Base-by-base conservation (phyloP, 1,284 basidiomycete species). In the Veloporphyrellus conicus region DNA sequence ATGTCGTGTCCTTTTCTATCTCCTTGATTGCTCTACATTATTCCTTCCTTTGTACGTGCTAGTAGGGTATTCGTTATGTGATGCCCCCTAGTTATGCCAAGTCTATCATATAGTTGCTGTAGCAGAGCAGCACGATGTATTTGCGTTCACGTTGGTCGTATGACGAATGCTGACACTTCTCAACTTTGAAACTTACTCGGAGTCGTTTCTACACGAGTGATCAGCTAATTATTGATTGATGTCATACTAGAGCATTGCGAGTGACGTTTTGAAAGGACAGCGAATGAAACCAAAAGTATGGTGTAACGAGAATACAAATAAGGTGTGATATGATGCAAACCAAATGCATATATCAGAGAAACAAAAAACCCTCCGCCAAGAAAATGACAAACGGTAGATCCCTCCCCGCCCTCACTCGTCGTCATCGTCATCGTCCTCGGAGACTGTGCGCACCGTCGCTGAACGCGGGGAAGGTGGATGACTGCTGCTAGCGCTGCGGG, bases 261-360 rank as follows among this genome's bases (percentile, higher is more conserved):
- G 23, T 4, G 23, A 8, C 4, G 8, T 25, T 25, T 25, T 25
- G 28, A 7, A 6, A 10, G 6, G 36, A 39, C 2, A 42, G n/a
- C 12, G 15, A 41, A 29, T 16, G 25, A 36, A 7, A 28, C 27
- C 9, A 11, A 31, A 20, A n/a, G 12, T 43, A 40, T 32, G 19
- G 10, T 41, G 31, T 27, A 37, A 32, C 29, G 37, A 27, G 48
- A 60, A 60, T 64, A 64, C 1, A 33, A 62, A 64, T 60, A 62
- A 56, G 33, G 48, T 48, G 55, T 43, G 58, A 48, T 48, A 54
- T 41, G 34, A 50, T 25, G 35, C 18, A 20, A 56, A 41, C 27
- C 18, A 6, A 43, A 49, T 43, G 43, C 45, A 44, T 19, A 35
- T 19, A 46, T 32, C 38, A 47, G 20, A 45, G 43, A 44, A 37